These are phyloP conservation scores for Parietaria judaica DNA, from an alignment of 306 rosid genomes.

Conservation along the genomic window DNA sequence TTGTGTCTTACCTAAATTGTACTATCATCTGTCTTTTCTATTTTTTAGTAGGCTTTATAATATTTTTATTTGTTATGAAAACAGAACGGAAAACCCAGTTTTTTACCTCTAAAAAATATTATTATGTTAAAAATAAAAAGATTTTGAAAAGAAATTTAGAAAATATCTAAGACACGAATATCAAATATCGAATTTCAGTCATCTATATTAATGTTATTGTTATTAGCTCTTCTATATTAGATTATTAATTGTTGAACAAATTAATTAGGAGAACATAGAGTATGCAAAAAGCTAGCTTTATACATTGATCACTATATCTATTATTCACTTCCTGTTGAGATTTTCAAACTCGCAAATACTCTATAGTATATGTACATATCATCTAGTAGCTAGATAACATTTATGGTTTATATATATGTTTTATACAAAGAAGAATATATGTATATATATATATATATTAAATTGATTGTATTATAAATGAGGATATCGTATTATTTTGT, in stretches of 20 bases:
- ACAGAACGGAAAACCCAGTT: no score
- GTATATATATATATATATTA: no score
- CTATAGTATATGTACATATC: background rate
- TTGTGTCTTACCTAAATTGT: background rate
- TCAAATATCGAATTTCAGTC: background rate
- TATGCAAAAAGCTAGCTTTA: background rate
- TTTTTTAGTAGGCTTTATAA: background rate
- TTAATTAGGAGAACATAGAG: background rate
- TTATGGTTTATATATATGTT: background rate
- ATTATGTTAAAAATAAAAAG: no score
- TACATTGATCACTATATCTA: background rate
- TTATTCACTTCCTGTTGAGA: background rate
- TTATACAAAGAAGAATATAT: no score
- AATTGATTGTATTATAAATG: no score
- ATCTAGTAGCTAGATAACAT: no score
- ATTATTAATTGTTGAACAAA: background rate
- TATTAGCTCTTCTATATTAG: background rate
- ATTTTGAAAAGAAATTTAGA: no score
- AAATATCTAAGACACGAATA: no score
- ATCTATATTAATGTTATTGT: background rate
- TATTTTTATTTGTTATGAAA: no score
- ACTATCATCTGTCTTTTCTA: slow-evolving; percentile 5
- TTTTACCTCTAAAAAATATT: no score
- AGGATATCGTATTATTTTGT: no score
- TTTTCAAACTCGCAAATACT: background rate